These are phyloP conservation scores for Euphorbia lathyris DNA, from an alignment of 345 rosid genomes.

Conservation along the genomic window DNA sequence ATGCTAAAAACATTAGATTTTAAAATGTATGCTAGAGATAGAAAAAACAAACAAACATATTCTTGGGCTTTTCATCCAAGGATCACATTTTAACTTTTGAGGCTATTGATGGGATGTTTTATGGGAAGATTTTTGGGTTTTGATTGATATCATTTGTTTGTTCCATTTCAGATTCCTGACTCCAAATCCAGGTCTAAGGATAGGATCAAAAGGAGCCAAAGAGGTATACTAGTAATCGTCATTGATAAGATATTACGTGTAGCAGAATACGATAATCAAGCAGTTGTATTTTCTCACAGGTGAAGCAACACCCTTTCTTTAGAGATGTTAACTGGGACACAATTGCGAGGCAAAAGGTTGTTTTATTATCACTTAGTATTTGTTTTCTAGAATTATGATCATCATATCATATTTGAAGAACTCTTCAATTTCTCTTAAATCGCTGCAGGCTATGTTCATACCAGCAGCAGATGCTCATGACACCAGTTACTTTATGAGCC, in stretches of 20 bases:
- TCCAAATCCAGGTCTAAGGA: constrained; percentile 85
- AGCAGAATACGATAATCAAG: constrained; percentile 13
- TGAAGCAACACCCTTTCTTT: constrained; percentile 79
- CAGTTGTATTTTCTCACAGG: constrained; percentile 40
- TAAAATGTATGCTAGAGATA: not conserved
- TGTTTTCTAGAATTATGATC: not conserved
- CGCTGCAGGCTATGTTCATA: constrained; percentile 82
- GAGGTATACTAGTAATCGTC: constrained; percentile 50
- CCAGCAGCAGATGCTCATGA: constrained; percentile 83
- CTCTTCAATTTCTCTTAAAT: constrained; percentile 16
- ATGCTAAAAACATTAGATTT: not conserved
- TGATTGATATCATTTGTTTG: constrained; percentile 3
- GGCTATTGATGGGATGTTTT: not conserved
- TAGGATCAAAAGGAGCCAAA: constrained; percentile 85
- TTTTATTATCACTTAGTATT: not conserved
- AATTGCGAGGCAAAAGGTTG: constrained; percentile 90
- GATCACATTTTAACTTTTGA: not conserved
- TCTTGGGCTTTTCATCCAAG: too few species aligned
- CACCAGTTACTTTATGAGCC: constrained; percentile 91
- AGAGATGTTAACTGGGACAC: constrained; percentile 93
- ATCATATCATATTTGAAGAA: constrained; percentile 14
- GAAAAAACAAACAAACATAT: not conserved
- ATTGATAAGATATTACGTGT: constrained; percentile 15
- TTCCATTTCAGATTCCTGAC: constrained; percentile 63
- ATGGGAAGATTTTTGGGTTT: not conserved